Base-by-base conservation (phyloP, 176 grass and related monocot species). In the Aegilops tauschii region DNA sequence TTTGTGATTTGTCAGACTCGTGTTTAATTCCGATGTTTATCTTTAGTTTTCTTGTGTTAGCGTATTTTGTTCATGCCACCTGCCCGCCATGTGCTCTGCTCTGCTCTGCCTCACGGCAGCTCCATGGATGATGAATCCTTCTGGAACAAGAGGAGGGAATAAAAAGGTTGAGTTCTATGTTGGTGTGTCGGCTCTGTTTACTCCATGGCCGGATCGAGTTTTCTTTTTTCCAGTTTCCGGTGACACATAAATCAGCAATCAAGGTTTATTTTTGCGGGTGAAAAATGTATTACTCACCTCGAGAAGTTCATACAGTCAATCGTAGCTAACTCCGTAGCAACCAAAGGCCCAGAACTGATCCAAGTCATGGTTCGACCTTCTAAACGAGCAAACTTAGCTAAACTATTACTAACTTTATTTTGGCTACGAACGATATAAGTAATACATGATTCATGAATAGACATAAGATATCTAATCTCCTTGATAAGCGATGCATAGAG, bases 51-150 rank as follows among this genome's bases (percentile, higher is more conserved):
- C 20, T 73, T 65, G 45, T 50, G 77, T 27, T 83, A 76, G 78
- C 35, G 68, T 59, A 54, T 79, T 18, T 36, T 58, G 66, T 86
- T 85, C 78, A 12, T 81, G 74, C 68, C 77, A 30, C 62, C 62
- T 28, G 77, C 50, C 30, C 21, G 2, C 69, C 59, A 42, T 73
- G 37, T 59, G 54, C 50, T 54, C 50, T 59, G 31, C 21, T 45
- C 49, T 84, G 82, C 18, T 25, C 44, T 54, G 66, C 61, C 67
- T 32, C 2, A 21, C 37, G 37, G 67, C 69, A 32, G 32, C 13
- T 66, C 50, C 11, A 44, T 59, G 64, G 73, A 44, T 69, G 73
- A 44, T 61, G 18, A 21, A 9, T 59, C 18, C 39, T 31, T 39
- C 2, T 32, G 25, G 67, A 69, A 85, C 34, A 68, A 12, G 61